These are phyloP conservation scores for Cladorrhinum samala DNA, from an alignment of 495 filamentous ascomycete genomes.

Conservation along the genomic window DNA sequence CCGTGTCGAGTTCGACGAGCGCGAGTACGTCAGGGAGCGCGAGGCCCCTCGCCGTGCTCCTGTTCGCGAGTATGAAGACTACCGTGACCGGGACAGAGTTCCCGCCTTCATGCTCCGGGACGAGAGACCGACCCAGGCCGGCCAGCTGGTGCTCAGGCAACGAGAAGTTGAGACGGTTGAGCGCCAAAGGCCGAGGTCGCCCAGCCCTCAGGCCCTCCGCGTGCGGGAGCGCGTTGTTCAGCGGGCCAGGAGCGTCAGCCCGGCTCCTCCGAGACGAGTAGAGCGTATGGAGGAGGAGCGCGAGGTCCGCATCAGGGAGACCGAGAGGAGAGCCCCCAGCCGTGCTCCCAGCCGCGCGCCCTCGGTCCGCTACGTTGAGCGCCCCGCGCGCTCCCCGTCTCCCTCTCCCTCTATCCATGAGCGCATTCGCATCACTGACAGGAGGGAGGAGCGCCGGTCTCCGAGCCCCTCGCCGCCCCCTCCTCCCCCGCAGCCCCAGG, in stretches of 20 bases:
- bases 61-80: conserved; percentile 31
- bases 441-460: conserved; percentile 33
- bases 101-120: conserved; percentile 40
- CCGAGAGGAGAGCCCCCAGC: conserved; percentile 11
- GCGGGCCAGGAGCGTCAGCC: conserved; percentile 32
- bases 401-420: conserved; percentile 38
- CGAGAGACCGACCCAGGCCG: conserved; percentile 30
- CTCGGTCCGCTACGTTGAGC: conserved; percentile 35
- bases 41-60: conserved; percentile 17
- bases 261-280: conserved; percentile 6
- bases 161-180: conserved; percentile 42
- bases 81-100: conserved; percentile 25
- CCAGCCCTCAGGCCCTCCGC: conserved; percentile 32
- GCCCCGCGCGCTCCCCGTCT: conserved; percentile 38
- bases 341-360: conserved; percentile 25
- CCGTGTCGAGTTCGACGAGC: conserved; percentile 37
- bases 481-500: conserved; percentile 43
- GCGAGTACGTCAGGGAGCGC: conserved; percentile 34
- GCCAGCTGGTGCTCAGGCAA: conserved; percentile 38
- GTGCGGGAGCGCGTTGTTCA: conserved; percentile 29
- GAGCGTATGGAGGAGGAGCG: conserved; percentile 22
- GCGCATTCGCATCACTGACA: conserved; percentile 38
- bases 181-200: conserved; percentile 33
- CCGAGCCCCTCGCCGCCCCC: conserved; percentile 43
- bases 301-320: conserved; percentile 19